Base-by-base conservation (phyloP, 78 protist genomes). In the Dictyostelium brefeldianum region DNA sequence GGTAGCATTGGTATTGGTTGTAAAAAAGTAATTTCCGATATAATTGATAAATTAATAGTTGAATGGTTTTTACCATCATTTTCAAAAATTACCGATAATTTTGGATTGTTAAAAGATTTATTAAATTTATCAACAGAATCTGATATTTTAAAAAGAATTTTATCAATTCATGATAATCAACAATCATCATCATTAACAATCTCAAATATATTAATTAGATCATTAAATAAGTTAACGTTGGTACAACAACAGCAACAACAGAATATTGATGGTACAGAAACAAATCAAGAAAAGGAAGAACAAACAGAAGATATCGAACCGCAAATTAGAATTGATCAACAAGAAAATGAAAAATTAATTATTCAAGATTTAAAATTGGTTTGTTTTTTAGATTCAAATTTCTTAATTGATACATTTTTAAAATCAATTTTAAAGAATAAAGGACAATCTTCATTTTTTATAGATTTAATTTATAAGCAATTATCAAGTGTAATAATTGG, bases 371-470 rank as follows among this genome's bases (percentile, higher is more conserved):
- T 74, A 22, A 43, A 74, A 22, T 48, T 74, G 1, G 12, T 74
- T 10, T 20, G 53, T 10, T 74, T 74, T 20, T 11, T 74, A 22
- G 59, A 41, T 25, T 9, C 43, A 41, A 22, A 43, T 47, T 20
- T 48, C 11, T 43, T 74, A 25, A 36, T 74, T 11, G 62, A 48
- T 41, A 25, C 53, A 74, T 18, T 74, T n/a, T 48, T 74, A 20
- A 74, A 74, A 74, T 41, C 59, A 47, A 47, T 74, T 29, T 11
- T 74, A 47, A 41, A 74, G 22, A 41, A 74, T 25, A 74, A 74
- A 47, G 80, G 80, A 22, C 80, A 74, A 25, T 22, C 47, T n/a
- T 10, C 5, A 0, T 74, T 47, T 53, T 74, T 74, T 48, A 74
- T 41, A n/a, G 59, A 74, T 47, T 4, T 74, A 74, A 8, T 74